Evolutionary conservation across 352 stramenopile species (phyloP), one percentile per base, ranked within the genome.

Genomic region (Achlya hypogyna): DNA sequence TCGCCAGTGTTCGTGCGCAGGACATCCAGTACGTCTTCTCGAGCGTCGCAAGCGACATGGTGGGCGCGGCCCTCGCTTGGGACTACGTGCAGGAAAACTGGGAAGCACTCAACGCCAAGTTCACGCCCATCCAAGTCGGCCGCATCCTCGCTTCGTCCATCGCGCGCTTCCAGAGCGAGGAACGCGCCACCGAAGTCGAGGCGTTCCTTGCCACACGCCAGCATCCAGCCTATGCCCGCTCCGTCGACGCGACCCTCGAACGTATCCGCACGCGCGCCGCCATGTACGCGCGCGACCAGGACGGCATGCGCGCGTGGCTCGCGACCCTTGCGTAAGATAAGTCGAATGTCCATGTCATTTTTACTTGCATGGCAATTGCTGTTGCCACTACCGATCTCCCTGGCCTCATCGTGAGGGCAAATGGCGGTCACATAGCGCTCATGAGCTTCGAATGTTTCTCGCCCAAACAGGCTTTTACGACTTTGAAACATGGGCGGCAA

Each of bases 11-110:
- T n/a, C 81, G 84, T 23, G 84, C 77, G 38, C 84, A 95, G 72
- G 85, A 96, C 69, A 93, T 89, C 51, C 78, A 89, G 63, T 88
- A 85, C 66, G 63, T 86, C 2, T 93, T 95, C 52, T 73, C 65
- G 40, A 88, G 83, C 51, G 82, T 96, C n/a, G 79, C 82, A 0
- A 69, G 73, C 22, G 82, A 92, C 56, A 71, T 72, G 28, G 69
- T 67, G 25, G 86, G 78, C 32, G 78, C 81, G 1, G 60, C 69
- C 25, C 74, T 82, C 25, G 75, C 79, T 27, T 94, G 85, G 87
- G 38, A 81, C 58, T 94, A 92, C 65, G 71, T 95, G 43, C 74
- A 89, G 71, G 69, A 81, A 14, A 65, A 94, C 71, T 91, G 86
- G 81, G 59, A 35, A 5, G 71, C 74, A 47, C 72, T 95, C 52